phyloP scores from a whole-genome alignment of 192 early-diverging fungal genomes.

The Entrophospora sp. region DNA sequence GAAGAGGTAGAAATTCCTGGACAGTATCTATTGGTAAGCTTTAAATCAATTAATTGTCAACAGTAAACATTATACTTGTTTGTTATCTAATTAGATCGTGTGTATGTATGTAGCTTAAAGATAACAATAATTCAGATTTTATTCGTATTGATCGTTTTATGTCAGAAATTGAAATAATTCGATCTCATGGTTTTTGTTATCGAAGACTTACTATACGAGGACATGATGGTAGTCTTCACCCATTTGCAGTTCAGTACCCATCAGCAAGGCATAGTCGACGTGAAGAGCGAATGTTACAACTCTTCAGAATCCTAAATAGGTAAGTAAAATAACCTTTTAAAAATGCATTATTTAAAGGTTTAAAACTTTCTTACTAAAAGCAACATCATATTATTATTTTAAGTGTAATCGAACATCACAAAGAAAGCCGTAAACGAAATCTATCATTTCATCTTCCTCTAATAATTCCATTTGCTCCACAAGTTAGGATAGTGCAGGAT shows the following conservation, averaged over 20 bases:
- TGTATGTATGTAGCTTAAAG: constrained; percentile 41
- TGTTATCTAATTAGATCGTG: too few species aligned
- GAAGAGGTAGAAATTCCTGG: constrained; percentile 99
- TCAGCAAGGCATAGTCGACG: constrained; percentile 78
- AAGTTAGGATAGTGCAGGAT: constrained; percentile 88
- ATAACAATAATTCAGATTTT: constrained; percentile 81
- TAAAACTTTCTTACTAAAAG: not conserved
- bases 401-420: constrained; percentile 68
- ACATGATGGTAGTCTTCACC: constrained; percentile 79
- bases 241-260: constrained; percentile 95
- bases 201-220: constrained; percentile 82
- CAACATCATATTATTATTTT: not conserved
- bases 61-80: not conserved
- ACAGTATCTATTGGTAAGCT: constrained; percentile 77
- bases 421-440: constrained; percentile 74
- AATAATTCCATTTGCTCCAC: constrained; percentile 87
- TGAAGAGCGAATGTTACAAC: constrained; percentile 92
- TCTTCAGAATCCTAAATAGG: constrained; percentile 88
- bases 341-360: too few species aligned
- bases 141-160: constrained; percentile 91
- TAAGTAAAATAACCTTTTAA: constrained; percentile 11
- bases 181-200: constrained; percentile 64
- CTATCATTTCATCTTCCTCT: constrained; percentile 78
- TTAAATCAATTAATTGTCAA: not conserved
- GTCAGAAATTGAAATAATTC: constrained; percentile 79